phyloP scores from a whole-genome alignment of 768 basidiomycete species.

The Mrakia blollopis region DNA sequence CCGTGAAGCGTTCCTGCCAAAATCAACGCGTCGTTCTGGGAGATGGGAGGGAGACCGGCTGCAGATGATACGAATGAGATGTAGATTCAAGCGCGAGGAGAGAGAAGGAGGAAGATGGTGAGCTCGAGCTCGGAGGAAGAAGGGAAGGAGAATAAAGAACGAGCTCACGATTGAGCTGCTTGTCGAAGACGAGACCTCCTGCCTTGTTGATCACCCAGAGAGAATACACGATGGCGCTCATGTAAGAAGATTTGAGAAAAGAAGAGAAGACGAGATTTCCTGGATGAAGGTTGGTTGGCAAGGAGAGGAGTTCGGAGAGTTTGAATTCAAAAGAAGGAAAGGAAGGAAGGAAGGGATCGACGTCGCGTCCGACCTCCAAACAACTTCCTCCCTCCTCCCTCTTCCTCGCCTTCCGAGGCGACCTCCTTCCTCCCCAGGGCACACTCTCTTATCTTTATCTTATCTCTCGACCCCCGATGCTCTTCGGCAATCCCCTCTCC shows the following conservation, averaged over 20 bases:
- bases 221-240: conserved; percentile 38
- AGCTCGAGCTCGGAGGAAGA: background rate
- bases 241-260: background rate
- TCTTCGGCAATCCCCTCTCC: background rate
- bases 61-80: conserved; percentile 15
- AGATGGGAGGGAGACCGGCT: conserved; percentile 88
- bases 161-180: conserved; percentile 21
- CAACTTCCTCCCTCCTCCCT: background rate
- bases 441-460: background rate
- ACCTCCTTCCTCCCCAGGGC: background rate
- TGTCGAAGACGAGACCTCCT: conserved; percentile 87
- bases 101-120: conserved; percentile 1
- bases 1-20: conserved; percentile 95
- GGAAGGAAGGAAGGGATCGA: background rate
- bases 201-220: conserved; percentile 88
- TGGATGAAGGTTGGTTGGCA: background rate
- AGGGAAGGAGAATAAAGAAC: background rate
- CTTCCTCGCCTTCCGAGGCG: background rate
- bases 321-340: background rate
- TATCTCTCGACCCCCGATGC: background rate
- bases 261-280: background rate
- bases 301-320: background rate
- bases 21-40: conserved; percentile 91
- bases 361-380: background rate
- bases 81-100: too few relatives aligned